phyloP scores from a whole-genome alignment of 2,329 filamentous ascomycete genomes.

The Cladosporium sp. region DNA sequence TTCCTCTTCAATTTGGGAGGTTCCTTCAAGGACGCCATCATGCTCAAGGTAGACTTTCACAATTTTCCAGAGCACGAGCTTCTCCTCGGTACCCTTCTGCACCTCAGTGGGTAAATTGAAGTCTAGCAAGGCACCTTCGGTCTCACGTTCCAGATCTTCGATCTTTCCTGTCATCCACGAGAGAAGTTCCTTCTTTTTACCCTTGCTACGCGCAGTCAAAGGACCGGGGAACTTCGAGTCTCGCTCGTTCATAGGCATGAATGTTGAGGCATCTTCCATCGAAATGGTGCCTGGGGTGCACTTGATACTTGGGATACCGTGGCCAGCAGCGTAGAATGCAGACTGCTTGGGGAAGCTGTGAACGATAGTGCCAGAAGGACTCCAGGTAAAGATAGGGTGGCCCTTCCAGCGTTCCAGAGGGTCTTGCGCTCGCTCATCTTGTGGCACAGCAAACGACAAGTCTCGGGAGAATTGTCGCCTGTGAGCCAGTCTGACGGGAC shows the following conservation, averaged over 20 bases:
- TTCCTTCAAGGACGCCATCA: slow-evolving; percentile 77
- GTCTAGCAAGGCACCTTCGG: slow-evolving; percentile 45
- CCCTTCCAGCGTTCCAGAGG: slow-evolving; percentile 87
- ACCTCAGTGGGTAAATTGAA: slow-evolving; percentile 52
- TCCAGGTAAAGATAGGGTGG: slow-evolving; percentile 80
- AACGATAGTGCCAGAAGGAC: slow-evolving; percentile 75
- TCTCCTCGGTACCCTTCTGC: slow-evolving; percentile 72
- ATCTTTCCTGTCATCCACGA: slow-evolving; percentile 78
- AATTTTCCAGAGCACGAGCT: slow-evolving; percentile 81
- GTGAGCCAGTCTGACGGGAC: slow-evolving; percentile 20
- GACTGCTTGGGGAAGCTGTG: slow-evolving; percentile 86
- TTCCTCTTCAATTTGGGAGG: slow-evolving; percentile 64
- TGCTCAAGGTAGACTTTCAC: slow-evolving; percentile 76
- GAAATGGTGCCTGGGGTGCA: slow-evolving; percentile 78
- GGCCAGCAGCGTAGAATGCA: slow-evolving; percentile 76
- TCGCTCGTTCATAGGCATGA: slow-evolving; percentile 66
- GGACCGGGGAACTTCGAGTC: slow-evolving; percentile 85
- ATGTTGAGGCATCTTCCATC: slow-evolving; percentile 68
- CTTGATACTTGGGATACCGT: slow-evolving; percentile 70
- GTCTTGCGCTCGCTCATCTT: slow-evolving; percentile 60
- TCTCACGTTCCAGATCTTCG: slow-evolving; percentile 60
- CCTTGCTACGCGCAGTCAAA: slow-evolving; percentile 80
- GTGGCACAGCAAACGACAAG: slow-evolving; percentile 53
- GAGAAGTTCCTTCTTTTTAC: slow-evolving; percentile 90
- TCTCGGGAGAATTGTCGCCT: slow-evolving; percentile 45